These are phyloP conservation scores for Brassica napus DNA, from an alignment of 345 rosid species.

Conservation along the genomic window DNA sequence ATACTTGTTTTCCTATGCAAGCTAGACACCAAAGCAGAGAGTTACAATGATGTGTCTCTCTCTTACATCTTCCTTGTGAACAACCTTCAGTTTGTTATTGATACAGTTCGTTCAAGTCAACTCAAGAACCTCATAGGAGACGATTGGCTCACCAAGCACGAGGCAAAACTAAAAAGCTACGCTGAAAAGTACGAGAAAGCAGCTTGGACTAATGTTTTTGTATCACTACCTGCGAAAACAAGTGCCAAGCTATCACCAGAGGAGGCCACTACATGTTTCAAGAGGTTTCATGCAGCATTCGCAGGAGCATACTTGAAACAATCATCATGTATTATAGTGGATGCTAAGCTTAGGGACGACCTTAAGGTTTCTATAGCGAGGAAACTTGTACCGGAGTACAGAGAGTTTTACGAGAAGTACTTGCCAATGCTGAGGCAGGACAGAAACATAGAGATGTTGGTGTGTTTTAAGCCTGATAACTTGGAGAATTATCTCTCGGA, in stretches of 20 bases:
- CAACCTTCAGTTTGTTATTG: conserved; percentile 59
- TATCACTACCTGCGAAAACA: conserved; percentile 47
- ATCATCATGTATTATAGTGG: conserved; percentile 50
- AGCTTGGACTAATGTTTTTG: conserved; percentile 65
- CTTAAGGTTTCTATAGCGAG: conserved; percentile 61
- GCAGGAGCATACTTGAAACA: conserved; percentile 68
- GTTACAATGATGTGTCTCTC: conserved; percentile 59
- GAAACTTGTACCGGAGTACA: conserved; percentile 57
- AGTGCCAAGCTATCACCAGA: conserved; percentile 37
- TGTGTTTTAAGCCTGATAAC: conserved; percentile 56
- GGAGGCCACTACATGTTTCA: conserved; percentile 50
- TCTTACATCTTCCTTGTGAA: conserved; percentile 77
- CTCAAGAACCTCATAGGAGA: conserved; percentile 66
- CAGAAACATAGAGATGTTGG: conserved; percentile 41
- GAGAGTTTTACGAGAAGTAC: conserved; percentile 50
- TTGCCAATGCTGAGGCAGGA: conserved; percentile 32
- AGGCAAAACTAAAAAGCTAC: conserved; percentile 54
- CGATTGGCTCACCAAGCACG: conserved; percentile 63
- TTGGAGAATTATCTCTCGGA: conserved; percentile 62
- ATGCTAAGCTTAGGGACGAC: conserved; percentile 59
- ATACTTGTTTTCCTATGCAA: conserved; percentile 70
- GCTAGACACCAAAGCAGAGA: conserved; percentile 63
- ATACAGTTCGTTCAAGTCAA: conserved; percentile 49
- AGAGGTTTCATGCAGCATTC: conserved; percentile 56
- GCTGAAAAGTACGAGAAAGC: conserved; percentile 55